These are phyloP conservation scores for Boletus hoseneyae DNA, from an alignment of 1,284 basidiomycete species.

Conservation along the genomic window DNA sequence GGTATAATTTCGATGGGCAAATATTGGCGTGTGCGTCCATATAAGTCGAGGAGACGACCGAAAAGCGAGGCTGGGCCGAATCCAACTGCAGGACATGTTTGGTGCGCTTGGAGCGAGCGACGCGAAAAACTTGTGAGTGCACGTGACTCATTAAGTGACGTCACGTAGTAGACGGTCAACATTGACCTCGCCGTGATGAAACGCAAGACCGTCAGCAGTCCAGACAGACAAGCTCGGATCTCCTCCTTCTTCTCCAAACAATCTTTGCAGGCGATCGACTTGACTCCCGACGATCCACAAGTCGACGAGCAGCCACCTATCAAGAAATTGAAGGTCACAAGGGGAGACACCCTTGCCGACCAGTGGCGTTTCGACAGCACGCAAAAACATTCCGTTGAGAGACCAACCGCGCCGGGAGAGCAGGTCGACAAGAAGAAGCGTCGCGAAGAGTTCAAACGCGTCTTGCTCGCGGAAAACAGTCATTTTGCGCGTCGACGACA, in stretches of 20 bases:
- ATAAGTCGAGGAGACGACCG: not conserved
- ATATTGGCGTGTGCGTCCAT: not conserved
- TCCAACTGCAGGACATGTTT: slow-evolving; percentile 16
- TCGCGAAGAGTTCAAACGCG: slow-evolving; percentile 54
- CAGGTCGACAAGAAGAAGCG: slow-evolving; percentile 24
- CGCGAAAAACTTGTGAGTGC: slow-evolving; percentile 8
- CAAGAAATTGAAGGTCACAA: slow-evolving; percentile 34
- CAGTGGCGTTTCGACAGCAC: slow-evolving; percentile 38
- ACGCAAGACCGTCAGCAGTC: slow-evolving; percentile 13
- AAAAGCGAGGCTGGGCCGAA: slow-evolving; percentile 4
- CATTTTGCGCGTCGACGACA: slow-evolving; percentile 22
- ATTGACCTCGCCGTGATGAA: slow-evolving; percentile 17
- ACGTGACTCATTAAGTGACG: slow-evolving; percentile 29
- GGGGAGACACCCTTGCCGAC: slow-evolving; percentile 19
- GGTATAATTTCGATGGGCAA: slow-evolving; percentile 14
- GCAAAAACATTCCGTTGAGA: slow-evolving; percentile 19
- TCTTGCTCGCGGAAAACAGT: slow-evolving; percentile 49
- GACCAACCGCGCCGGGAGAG: slow-evolving; percentile 8
- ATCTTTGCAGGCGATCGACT: slow-evolving; percentile 45
- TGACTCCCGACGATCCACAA: slow-evolving; percentile 45
- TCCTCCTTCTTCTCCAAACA: slow-evolving; percentile 54
- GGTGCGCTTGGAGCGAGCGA: too few relatives aligned
- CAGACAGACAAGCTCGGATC: slow-evolving; percentile 42
- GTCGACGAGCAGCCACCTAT: slow-evolving; percentile 36
- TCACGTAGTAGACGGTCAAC: not conserved